Evolutionary conservation across 1,284 basidiomycete species (phyloP), one percentile per base, ranked within the genome.

Genomic region (Xerocomus minutiporus): DNA sequence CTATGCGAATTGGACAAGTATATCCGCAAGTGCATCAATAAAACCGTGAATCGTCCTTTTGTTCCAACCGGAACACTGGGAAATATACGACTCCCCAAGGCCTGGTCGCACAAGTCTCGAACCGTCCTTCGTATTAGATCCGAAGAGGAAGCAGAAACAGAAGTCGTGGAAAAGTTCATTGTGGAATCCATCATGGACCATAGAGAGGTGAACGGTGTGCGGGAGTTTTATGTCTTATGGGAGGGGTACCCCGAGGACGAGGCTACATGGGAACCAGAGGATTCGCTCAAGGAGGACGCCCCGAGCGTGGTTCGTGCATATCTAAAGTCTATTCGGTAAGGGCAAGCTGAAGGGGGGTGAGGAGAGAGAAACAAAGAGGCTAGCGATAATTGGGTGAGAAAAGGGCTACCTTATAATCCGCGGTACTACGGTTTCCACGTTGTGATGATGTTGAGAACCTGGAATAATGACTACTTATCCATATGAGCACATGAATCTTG

Each of bases 1-100:
- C 64, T 86, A 17, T 87, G 84, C 62, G 84, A 87, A 59, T 71
- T 84, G 23, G 81, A 84, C 68, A 86, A 86, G 61, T 86, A 85
- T 55, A 68, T 78, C 20, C 78, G 83, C n/a, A 67, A 68, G 53
- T 68, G 38, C 60, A 64, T 5, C 52, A 50, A 34, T 20, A 58
- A 38, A 41, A 52, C 50, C 36, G 42, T 4, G 2, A 52, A 52
- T 41, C 65, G 64, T 26, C 43, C 51, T 3, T 83, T 75, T 56
- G 60, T 52, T 11, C 57, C 69, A 3, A 68, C 64, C 1, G 57
- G 58, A 3, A 57, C 64, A 32, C 65, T 73, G 31, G 58, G 61
- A 2, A 42, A 64, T 13, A 56, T 67, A 6, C 59, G 63, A n/a
- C 59, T 84, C 8, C 81, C 82, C 0, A 73, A 70, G 52, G 80